phyloP scores from a whole-genome alignment of 2,329 filamentous ascomycete genomes.

The Botrytis fragariae region DNA sequence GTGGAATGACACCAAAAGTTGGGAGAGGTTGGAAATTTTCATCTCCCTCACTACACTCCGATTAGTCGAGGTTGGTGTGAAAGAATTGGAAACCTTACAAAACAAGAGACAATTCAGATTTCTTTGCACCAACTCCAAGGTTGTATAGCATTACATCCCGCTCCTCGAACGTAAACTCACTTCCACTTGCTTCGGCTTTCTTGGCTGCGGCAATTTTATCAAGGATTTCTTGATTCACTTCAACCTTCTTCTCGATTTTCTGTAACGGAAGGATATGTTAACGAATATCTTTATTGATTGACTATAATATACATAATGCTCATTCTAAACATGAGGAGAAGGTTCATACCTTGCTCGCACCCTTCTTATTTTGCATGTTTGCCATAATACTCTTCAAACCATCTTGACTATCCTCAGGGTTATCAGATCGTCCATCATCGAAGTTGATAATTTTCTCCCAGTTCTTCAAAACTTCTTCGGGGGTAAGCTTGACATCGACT shows the following conservation, averaged over 20 bases:
- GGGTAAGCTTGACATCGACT: constrained; percentile 75
- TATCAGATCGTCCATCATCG: constrained; percentile 79
- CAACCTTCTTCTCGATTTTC: constrained; percentile 36
- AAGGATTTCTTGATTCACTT: constrained; percentile 62
- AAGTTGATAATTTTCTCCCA: constrained; percentile 84
- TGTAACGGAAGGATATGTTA: constrained; percentile 31
- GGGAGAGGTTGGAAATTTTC: constrained; percentile 93
- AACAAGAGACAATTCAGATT: constrained; percentile 80
- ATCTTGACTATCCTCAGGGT: constrained; percentile 77
- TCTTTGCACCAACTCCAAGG: constrained; percentile 87
- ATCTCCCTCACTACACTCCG: constrained; percentile 61
- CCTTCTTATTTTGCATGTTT: constrained; percentile 77
- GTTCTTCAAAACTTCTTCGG: constrained; percentile 74
- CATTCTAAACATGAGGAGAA: constrained; percentile 17
- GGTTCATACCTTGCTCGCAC: constrained; percentile 57
- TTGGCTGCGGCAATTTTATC: constrained; percentile 74
- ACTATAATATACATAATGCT: constrained; percentile 30
- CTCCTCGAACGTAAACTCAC: constrained; percentile 79
- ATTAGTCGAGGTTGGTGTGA: background rate
- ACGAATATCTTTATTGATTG: constrained; percentile 32
- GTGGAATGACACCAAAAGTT: constrained; percentile 95
- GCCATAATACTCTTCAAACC: constrained; percentile 75
- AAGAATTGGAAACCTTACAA: constrained; percentile 51
- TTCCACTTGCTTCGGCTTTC: constrained; percentile 67
- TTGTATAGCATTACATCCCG: constrained; percentile 94